A percentile compares a stretch with the other conserved stretches of the same genome.
These are phyloP conservation scores for Nephelium lappaceum DNA, from an alignment of 345 rosid genomes.

Conservation along the genomic window DNA sequence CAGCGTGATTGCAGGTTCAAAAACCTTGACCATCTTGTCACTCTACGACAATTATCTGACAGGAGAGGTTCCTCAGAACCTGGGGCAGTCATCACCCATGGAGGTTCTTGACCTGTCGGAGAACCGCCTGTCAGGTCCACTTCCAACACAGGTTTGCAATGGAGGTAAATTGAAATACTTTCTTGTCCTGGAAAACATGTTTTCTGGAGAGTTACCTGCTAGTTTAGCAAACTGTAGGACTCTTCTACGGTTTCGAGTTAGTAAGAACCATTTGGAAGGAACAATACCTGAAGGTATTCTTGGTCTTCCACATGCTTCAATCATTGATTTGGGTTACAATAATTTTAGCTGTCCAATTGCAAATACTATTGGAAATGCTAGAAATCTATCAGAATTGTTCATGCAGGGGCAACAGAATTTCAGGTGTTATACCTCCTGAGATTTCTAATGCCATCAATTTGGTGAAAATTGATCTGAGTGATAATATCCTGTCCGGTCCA, in stretches of 20 bases:
- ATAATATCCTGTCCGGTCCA: slow-evolving; percentile 70
- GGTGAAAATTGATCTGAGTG: slow-evolving; percentile 90
- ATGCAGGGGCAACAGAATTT: slow-evolving; percentile 66
- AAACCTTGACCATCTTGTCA: slow-evolving; percentile 61
- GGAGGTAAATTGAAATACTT: slow-evolving; percentile 78
- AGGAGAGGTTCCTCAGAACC: slow-evolving; percentile 69
- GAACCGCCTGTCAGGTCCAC: slow-evolving; percentile 68
- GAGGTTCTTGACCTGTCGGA: slow-evolving; percentile 76
- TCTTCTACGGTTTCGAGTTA: slow-evolving; percentile 81
- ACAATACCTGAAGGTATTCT: slow-evolving; percentile 59
- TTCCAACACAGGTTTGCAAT: slow-evolving; percentile 68
- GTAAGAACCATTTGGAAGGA: slow-evolving; percentile 66
- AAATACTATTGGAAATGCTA: slow-evolving; percentile 49
- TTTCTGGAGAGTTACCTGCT: slow-evolving; percentile 66
- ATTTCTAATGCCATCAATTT: slow-evolving; percentile 68
- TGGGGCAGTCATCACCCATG: slow-evolving; percentile 63
- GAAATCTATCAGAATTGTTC: slow-evolving; percentile 85
- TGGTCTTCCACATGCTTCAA: slow-evolving; percentile 81
- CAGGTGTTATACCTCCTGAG: slow-evolving; percentile 68
- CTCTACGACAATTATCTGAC: slow-evolving; percentile 71
- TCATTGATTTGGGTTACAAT: slow-evolving; percentile 77
- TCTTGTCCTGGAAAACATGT: slow-evolving; percentile 68
- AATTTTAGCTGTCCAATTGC: slow-evolving; percentile 69
- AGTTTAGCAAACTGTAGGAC: slow-evolving; percentile 63
- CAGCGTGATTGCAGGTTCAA: slow-evolving; percentile 57